phyloP scores from a whole-genome alignment of 1,284 basidiomycete genomes.

The Austropuccinia psidii region DNA sequence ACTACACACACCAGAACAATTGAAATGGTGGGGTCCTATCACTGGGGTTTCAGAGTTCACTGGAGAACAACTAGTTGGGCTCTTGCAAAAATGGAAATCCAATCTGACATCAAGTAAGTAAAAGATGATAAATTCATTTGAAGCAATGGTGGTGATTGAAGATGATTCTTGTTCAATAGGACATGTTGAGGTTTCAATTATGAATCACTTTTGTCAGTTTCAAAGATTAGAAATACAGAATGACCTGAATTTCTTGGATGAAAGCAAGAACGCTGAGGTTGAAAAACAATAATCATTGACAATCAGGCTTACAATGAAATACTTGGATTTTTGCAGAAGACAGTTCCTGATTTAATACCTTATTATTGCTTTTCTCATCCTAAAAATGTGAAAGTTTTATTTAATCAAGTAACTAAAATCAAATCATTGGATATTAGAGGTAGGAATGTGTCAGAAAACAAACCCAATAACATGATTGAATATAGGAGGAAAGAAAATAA shows the following conservation, averaged over 20 bases:
- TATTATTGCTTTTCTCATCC: not conserved
- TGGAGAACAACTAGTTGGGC: not conserved
- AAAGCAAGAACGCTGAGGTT: too few relatives aligned
- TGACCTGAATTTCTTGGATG: too few relatives aligned
- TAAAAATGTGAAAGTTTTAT: not conserved
- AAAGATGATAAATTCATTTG: too few relatives aligned
- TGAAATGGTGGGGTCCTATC: slow-evolving; percentile 13
- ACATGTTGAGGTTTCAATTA: not conserved
- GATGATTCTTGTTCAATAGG: too few relatives aligned
- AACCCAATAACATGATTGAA: slow-evolving; percentile 4
- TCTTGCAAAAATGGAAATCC: not conserved
- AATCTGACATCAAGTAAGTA: too few relatives aligned
- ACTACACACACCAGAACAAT: not conserved
- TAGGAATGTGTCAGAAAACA: not conserved
- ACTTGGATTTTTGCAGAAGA: not conserved
- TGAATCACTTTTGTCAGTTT: slow-evolving; percentile 1
- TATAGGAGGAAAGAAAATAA: not conserved
- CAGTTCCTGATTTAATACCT: not conserved
- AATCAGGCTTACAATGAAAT: not conserved
- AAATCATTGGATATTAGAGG: too few relatives aligned
- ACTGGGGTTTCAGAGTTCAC: slow-evolving; percentile 8
- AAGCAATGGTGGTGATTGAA: too few relatives aligned
- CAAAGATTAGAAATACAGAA: too few relatives aligned
- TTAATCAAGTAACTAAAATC: not conserved
- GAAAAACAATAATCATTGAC: not conserved